Evolutionary conservation across 495 filamentous ascomycete species (phyloP).

Genomic region (Oidiodendron maius): DNA sequence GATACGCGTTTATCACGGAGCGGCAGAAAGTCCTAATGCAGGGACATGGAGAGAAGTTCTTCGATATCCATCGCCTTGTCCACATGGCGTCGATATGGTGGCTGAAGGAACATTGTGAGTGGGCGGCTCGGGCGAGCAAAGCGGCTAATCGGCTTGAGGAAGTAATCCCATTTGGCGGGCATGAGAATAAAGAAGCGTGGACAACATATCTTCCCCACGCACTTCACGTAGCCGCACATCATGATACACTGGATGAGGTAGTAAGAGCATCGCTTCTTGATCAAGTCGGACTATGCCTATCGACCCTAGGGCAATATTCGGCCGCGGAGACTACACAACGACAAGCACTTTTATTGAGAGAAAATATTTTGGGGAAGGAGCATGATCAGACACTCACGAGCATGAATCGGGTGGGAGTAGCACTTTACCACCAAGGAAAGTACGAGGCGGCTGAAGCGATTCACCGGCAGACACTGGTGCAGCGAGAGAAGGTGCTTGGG

Average conservation of each 20-base stretch:
- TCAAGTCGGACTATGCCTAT: slow-evolving; percentile 3
- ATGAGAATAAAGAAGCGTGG: background rate
- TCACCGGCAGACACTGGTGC: background rate
- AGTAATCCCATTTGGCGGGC: background rate
- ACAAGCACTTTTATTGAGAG: background rate
- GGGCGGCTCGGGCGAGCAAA: slow-evolving; percentile 14
- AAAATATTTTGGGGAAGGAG: slow-evolving; percentile 12
- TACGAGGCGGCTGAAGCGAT: slow-evolving; percentile 4
- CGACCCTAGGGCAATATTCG: background rate
- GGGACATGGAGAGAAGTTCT: background rate
- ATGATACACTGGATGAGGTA: background rate
- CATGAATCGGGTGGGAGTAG: background rate
- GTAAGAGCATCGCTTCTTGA: slow-evolving; percentile 1
- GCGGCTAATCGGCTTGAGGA: background rate
- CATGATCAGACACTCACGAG: background rate
- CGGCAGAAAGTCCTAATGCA: background rate
- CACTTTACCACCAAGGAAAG: slow-evolving; percentile 4
- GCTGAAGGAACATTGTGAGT: slow-evolving; percentile 13
- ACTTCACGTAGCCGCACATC: background rate
- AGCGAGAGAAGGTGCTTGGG: too few species aligned
- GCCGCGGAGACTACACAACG: slow-evolving; percentile 1
- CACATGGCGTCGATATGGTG: slow-evolving; percentile 22
- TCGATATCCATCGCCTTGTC: slow-evolving; percentile 28
- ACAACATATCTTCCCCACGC: slow-evolving; percentile 1
- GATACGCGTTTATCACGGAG: slow-evolving; percentile 17